Evolutionary conservation across 305 asterid genomes (phyloP).

Genomic region (Stenogyne calaminthoides): DNA sequence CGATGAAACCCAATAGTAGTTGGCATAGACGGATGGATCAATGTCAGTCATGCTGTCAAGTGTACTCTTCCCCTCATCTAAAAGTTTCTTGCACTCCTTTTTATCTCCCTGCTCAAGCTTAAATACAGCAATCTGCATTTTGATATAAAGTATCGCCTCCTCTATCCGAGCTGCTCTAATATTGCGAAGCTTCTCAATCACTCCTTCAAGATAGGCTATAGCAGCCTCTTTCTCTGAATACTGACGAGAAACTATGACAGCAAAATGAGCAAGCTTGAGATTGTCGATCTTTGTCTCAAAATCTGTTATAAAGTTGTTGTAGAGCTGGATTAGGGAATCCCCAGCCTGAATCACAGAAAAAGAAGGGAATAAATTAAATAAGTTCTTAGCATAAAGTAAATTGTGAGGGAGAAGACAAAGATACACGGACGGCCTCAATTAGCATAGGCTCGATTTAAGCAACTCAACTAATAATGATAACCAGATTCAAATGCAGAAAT

Average conservation of each 20-base stretch:
- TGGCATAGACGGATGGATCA: slow-evolving; percentile 95
- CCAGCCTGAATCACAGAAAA: slow-evolving; percentile 60
- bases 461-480: not conserved
- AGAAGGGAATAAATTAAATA: slow-evolving; percentile 29
- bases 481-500: not conserved
- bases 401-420: not conserved
- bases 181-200: slow-evolving; percentile 78
- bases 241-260: slow-evolving; percentile 82
- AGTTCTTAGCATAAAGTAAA: not conserved
- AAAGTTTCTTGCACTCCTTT: slow-evolving; percentile 79
- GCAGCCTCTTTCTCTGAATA: slow-evolving; percentile 85
- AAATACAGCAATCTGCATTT: slow-evolving; percentile 79
- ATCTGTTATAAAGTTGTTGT: slow-evolving; percentile 87
- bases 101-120: slow-evolving; percentile 86
- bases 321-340: slow-evolving; percentile 86
- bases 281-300: slow-evolving; percentile 97
- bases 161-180: slow-evolving; percentile 75
- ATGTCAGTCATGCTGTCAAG: slow-evolving; percentile 97
- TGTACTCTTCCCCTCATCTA: slow-evolving; percentile 87
- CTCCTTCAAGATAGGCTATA: slow-evolving; percentile 73
- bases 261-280: slow-evolving; percentile 96
- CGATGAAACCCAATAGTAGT: slow-evolving; percentile 93
- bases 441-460: not conserved
- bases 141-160: slow-evolving; percentile 81
- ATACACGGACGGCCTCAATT: not conserved